Evolutionary conservation across 1,284 basidiomycete species (phyloP), one percentile per base, ranked within the genome.

Genomic region (Ceratobasidium theobromae): DNA sequence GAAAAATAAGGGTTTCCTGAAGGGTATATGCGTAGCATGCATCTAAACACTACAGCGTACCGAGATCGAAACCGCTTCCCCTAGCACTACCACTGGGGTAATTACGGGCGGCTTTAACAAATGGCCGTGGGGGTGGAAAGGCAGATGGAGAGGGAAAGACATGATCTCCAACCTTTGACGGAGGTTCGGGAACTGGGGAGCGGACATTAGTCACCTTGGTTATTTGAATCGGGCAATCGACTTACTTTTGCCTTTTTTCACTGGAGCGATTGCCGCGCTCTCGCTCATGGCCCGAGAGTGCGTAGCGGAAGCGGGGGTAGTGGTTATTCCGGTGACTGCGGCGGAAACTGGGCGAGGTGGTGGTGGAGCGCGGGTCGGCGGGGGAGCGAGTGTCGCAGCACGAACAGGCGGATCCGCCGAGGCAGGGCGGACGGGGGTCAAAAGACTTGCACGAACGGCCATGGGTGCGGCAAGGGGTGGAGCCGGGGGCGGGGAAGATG

Each of bases 41-140:
- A 21, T 14, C 38, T 25, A 11, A 23, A 21, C 41, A 49, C 38
- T 65, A 64, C 5, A 70, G 40, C 14, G 40, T n/a, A 32, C 40
- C 25, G 6, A 71, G 35, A 43, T 90, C 83, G 77, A 91, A 91
- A 67, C 83, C 80, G 71, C 85, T 85, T 23, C 90, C 89, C 68
- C 79, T 81, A 71, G 79, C 76, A 57, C 84, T 82, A 30, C 88
- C 88, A 73, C 85, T 86, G 14, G 75, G 75, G 73, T 92, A 92
- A 45, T 78, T 78, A 72, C 80, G 86, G 27, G 74, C 70, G 33
- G 73, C 77, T 16, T 75, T 73, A 38, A 74, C 74, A 74, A 90
- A 91, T 30, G 79, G 78, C 48, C 88, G 83, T n/a, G 89, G 89
- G 14, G 85, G 84, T 12, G 89, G 90, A 74, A 92, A 91, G 54